phyloP scores from a whole-genome alignment of 805 yeast species.

The Candida caryicola region DNA sequence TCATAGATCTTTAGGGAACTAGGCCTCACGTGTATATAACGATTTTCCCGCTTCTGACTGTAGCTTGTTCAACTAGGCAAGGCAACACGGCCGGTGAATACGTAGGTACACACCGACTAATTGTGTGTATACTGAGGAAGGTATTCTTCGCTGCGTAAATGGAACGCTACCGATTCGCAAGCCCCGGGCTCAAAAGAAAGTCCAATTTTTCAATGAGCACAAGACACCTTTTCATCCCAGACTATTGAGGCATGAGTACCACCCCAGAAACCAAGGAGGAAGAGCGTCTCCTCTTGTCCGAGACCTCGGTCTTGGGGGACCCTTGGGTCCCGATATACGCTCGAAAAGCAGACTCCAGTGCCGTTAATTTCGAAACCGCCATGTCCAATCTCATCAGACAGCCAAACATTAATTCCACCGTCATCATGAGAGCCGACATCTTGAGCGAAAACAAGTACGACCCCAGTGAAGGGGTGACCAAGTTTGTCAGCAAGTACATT shows the following conservation, averaged over 20 bases:
- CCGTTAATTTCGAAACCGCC: constrained; percentile 65
- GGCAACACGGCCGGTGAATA: too few relatives aligned
- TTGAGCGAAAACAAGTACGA: constrained; percentile 49
- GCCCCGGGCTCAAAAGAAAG: too few relatives aligned
- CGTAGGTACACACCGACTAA: too few relatives aligned
- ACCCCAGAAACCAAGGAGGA: constrained; percentile 3
- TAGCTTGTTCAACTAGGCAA: too few relatives aligned
- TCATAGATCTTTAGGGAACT: constrained; percentile 36
- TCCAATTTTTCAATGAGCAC: too few relatives aligned
- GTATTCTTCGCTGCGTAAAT: too few relatives aligned
- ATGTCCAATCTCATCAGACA: constrained; percentile 76
- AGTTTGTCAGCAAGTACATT: constrained; percentile 25
- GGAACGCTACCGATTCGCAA: too few relatives aligned
- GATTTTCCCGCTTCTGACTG: too few relatives aligned
- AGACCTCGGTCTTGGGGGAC: constrained; percentile 49
- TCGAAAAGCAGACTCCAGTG: constrained; percentile 45
- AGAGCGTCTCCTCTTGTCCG: constrained; percentile 2
- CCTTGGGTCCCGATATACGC: constrained; percentile 63
- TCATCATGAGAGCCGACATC: constrained; percentile 84
- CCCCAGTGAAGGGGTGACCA: constrained; percentile 28
- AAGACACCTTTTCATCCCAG: too few relatives aligned
- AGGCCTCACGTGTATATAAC: too few relatives aligned
- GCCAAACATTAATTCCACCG: constrained; percentile 90
- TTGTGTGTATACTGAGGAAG: too few relatives aligned
- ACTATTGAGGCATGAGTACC: neutral